Conservation (phyloP, 1,139 yeast species). For the Meyerozyma athensensis region DNA sequence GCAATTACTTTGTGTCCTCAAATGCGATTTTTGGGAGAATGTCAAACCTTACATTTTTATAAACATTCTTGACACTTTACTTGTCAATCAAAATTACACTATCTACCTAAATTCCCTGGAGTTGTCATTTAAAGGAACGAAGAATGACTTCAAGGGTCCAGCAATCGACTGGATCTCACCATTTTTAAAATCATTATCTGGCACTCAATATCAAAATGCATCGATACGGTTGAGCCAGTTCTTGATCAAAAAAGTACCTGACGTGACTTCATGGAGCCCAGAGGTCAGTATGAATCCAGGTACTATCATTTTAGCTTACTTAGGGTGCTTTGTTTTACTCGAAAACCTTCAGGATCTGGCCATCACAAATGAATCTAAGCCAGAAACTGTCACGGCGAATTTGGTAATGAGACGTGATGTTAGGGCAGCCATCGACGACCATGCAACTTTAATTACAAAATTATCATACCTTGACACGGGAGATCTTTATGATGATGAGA, state of each 20-base stretch:
- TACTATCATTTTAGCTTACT: neutral
- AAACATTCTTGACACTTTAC: constrained; percentile 51
- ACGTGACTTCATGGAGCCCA: neutral
- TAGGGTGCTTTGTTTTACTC: neutral
- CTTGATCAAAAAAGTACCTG: constrained; percentile 21
- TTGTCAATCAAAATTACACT: constrained; percentile 16
- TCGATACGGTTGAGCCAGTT: constrained; percentile 36
- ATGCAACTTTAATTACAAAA: constrained; percentile 20
- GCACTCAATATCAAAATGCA: constrained; percentile 38
- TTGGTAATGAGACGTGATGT: constrained; percentile 29
- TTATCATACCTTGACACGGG: constrained; percentile 13
- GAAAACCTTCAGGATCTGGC: neutral
- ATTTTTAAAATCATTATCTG: constrained; percentile 30
- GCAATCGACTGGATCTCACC: constrained; percentile 34
- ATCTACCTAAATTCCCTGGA: neutral
- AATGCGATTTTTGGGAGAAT: constrained; percentile 45
- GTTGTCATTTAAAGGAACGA: neutral
- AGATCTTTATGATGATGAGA: neutral
- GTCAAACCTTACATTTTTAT: constrained; percentile 48
- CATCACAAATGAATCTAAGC: neutral
- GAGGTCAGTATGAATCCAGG: neutral
- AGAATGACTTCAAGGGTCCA: neutral
- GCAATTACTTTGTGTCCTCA: constrained; percentile 35
- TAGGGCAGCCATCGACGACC: constrained; percentile 31
- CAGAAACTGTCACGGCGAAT: constrained; percentile 9